Evolutionary conservation across 352 stramenopile genomes (phyloP).

Genomic region (Globisporangium spinosum): DNA sequence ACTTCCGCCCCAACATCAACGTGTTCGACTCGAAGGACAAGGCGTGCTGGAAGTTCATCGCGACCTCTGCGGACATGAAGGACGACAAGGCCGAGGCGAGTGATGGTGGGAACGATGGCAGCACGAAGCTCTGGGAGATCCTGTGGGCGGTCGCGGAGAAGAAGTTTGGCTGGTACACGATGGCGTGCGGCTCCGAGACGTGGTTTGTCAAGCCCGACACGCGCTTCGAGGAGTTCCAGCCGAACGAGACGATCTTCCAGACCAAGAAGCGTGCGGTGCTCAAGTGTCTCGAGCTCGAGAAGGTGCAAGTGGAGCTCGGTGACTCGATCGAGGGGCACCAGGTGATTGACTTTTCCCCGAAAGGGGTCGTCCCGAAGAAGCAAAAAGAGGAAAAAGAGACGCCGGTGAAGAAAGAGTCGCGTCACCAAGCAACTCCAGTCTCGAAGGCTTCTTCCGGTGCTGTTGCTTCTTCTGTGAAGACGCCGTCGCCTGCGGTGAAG

Average conservation of each 20-base stretch:
- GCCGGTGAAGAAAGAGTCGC: constrained; percentile 18
- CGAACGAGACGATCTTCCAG: constrained; percentile 83
- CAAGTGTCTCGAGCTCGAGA: constrained; percentile 50
- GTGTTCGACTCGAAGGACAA: constrained; percentile 77
- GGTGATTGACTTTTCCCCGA: constrained; percentile 47
- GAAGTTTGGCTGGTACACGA: constrained; percentile 71
- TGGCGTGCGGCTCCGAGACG: constrained; percentile 62
- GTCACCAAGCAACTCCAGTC: constrained; percentile 15
- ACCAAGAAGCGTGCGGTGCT: constrained; percentile 68
- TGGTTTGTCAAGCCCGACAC: constrained; percentile 75
- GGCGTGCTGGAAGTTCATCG: constrained; percentile 78
- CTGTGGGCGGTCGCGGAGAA: constrained; percentile 61
- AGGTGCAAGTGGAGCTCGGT: constrained; percentile 53
- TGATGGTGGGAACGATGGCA: constrained; percentile 17
- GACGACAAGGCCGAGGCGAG: constrained; percentile 19
- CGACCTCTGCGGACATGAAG: constrained; percentile 25
- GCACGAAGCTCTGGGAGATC: constrained; percentile 46
- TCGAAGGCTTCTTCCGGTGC: neutral
- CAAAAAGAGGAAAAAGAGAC: constrained; percentile 3
- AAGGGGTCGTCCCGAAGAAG: neutral
- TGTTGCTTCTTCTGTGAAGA: constrained; percentile 5
- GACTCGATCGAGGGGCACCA: constrained; percentile 67
- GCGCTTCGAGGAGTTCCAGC: constrained; percentile 59
- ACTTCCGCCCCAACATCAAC: constrained; percentile 81
- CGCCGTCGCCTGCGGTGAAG: constrained; percentile 36